Evolutionary conservation across 2,329 filamentous ascomycete species (phyloP).

Genomic region (Cryphonectria carpinicola): DNA sequence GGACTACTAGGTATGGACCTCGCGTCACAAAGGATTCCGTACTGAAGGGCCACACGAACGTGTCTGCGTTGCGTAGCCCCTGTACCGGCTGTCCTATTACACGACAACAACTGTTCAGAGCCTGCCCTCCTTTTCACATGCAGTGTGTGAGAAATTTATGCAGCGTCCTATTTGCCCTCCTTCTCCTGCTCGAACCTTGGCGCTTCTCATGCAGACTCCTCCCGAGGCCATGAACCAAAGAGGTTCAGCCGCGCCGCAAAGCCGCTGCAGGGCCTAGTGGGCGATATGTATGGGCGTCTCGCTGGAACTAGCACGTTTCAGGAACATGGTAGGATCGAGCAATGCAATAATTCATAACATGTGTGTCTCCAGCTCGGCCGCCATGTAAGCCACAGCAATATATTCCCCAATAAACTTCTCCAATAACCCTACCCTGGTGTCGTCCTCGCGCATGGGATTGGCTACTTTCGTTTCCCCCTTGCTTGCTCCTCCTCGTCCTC

Average conservation of each 20-base stretch:
- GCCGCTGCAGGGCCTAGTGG: conserved; percentile 8
- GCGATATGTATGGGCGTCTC: conserved; percentile 6
- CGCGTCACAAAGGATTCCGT: not conserved
- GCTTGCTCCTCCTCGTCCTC: not conserved
- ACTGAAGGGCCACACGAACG: not conserved
- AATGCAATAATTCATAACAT: not conserved
- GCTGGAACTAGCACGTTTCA: conserved; percentile 14
- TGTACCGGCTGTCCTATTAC: not conserved
- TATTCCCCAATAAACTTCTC: not conserved
- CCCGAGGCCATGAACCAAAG: not conserved
- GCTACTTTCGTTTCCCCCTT: not conserved
- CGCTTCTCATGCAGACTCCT: conserved; percentile 18
- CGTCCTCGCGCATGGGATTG: not conserved
- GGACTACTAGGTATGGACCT: not conserved
- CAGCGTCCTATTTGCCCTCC: conserved; percentile 12
- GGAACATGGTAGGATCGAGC: conserved; percentile 2
- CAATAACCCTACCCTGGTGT: not conserved
- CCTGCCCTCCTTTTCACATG: conserved; percentile 3
- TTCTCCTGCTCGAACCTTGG: not conserved
- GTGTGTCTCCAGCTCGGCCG: not conserved
- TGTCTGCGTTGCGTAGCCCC: not conserved
- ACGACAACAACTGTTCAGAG: not conserved
- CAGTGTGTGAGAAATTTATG: conserved; percentile 24
- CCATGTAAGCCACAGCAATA: not conserved
- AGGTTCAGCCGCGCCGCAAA: conserved; percentile 6